Base-by-base conservation (phyloP, 2,329 filamentous ascomycete genomes). In the Sclerotinia nivalis region DNA sequence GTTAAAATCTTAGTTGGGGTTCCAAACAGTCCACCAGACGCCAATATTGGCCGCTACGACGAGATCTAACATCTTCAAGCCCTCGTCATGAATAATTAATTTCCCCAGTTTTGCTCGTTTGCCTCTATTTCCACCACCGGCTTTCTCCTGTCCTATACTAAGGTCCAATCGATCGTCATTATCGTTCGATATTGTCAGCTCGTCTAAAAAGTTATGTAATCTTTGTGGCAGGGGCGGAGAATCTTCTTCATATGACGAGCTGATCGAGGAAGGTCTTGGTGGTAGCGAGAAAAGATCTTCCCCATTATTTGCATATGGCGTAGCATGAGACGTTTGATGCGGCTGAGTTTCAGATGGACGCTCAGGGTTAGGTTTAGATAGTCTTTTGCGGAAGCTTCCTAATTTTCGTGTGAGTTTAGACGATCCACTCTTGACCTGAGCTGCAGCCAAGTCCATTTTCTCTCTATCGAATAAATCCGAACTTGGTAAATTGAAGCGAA, bases 101-200 rank as follows among this genome's bases (percentile, higher is more conserved):
- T 98, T 99, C 0, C 95, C 96, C 75, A 99, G 83, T 82, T 99
- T 99, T 4, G 93, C 94, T 76, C 92, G 88, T 79, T 92, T 93
- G 0, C 95, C 95, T 58, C 90, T 86, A 77, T 92, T 91, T 0
- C 95, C 95, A 31, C 95, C 95, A 1, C 95, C 95, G 0, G 94
- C 94, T 69, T 87, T 88, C 80, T 98, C 95, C 73, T 88, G 87
- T 0, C 93, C 95, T 0, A 97, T 83, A 31, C 88, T 91, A 3
- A 96, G 79, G 77, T 95, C 91, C 67, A 95, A 82, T 74, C 86
- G 80, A 8, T 83, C 81, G 22, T 83, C 79, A 22, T 76, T 71
- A 31, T 73, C 68, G 56, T 72, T 67, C 15, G 45, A 49, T n/a
- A 43, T 69, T 50, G 68, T 55, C 31, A 66, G 28, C 20, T 66